phyloP scores from a whole-genome alignment of 2,329 filamentous ascomycete species.

The Akanthomyces dipterigenus region DNA sequence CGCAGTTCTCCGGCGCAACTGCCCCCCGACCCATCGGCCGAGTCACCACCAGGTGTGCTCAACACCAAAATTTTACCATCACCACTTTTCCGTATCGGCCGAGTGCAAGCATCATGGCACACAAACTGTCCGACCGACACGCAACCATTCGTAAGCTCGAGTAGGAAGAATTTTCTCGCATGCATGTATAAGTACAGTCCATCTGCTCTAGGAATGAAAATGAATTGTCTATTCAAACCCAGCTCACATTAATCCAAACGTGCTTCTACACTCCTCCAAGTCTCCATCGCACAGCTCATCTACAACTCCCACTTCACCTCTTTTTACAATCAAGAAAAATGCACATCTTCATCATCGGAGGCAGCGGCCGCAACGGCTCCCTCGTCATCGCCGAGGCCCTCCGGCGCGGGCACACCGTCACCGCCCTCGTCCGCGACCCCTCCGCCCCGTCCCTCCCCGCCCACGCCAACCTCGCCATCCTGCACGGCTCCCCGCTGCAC shows the following conservation, averaged over 20 bases:
- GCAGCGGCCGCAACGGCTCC: constrained; percentile 39
- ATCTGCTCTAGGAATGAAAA: neutral
- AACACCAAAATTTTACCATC: neutral
- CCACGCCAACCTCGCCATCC: constrained; percentile 28
- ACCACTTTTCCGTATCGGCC: neutral
- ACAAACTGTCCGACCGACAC: constrained; percentile 1
- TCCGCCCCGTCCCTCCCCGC: constrained; percentile 24
- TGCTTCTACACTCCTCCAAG: too few relatives aligned
- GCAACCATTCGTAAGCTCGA: constrained; percentile 1
- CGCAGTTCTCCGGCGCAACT: neutral
- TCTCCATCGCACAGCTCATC: neutral
- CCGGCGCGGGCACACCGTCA: constrained; percentile 33
- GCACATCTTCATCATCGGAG: constrained; percentile 41
- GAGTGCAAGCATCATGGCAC: neutral
- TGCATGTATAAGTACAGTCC: neutral
- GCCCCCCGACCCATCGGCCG: neutral
- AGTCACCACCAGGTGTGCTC: neutral
- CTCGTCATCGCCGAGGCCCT: constrained; percentile 35
- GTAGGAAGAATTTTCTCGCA: neutral
- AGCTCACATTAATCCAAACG: neutral
- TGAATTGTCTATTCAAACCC: neutral
- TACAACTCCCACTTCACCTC: neutral
- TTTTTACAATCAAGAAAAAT: constrained; percentile 21
- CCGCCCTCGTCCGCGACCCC: constrained; percentile 37
- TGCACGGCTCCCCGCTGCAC: constrained; percentile 32